phyloP scores from a whole-genome alignment of 805 yeast species.

The Myxozyma melibiosi region DNA sequence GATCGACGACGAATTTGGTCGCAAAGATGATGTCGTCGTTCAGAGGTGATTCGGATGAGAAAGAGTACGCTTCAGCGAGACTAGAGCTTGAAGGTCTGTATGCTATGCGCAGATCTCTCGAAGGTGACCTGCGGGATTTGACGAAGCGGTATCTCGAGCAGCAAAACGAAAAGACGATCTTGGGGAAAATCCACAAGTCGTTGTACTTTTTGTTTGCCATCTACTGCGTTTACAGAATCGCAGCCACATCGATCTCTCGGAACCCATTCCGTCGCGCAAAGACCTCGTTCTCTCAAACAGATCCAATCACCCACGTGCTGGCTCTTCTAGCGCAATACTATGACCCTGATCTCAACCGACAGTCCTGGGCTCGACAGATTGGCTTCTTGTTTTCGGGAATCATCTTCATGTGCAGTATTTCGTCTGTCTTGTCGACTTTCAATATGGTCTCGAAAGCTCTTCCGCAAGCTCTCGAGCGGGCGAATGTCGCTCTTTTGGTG shows the following conservation, averaged over 20 bases:
- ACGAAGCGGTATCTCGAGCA: constrained; percentile 37
- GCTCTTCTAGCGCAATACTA: constrained; percentile 33
- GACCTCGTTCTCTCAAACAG: constrained; percentile 33
- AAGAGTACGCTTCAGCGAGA: constrained; percentile 25
- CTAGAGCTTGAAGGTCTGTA: constrained; percentile 43
- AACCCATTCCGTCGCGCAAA: constrained; percentile 36
- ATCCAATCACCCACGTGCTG: constrained; percentile 33
- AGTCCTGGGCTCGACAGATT: constrained; percentile 45
- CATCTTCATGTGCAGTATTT: constrained; percentile 43
- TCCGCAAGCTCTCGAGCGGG: constrained; percentile 37
- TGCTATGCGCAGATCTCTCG: constrained; percentile 40
- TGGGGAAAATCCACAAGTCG: constrained; percentile 39
- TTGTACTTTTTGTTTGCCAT: constrained; percentile 42
- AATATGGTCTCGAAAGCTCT: constrained; percentile 40
- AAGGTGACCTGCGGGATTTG: constrained; percentile 39
- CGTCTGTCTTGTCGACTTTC: constrained; percentile 44
- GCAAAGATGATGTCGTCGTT: constrained; percentile 37
- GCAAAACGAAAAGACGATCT: constrained; percentile 36
- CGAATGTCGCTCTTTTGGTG: constrained; percentile 38
- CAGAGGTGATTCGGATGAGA: constrained; percentile 32
- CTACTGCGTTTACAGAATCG: constrained; percentile 48
- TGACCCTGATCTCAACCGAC: constrained; percentile 39
- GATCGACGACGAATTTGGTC: constrained; percentile 39
- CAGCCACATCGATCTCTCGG: constrained; percentile 39
- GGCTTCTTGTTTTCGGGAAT: constrained; percentile 47